These are phyloP conservation scores for Escallonia rubra DNA, from an alignment of 129 eudicot species.

Conservation along the genomic window DNA sequence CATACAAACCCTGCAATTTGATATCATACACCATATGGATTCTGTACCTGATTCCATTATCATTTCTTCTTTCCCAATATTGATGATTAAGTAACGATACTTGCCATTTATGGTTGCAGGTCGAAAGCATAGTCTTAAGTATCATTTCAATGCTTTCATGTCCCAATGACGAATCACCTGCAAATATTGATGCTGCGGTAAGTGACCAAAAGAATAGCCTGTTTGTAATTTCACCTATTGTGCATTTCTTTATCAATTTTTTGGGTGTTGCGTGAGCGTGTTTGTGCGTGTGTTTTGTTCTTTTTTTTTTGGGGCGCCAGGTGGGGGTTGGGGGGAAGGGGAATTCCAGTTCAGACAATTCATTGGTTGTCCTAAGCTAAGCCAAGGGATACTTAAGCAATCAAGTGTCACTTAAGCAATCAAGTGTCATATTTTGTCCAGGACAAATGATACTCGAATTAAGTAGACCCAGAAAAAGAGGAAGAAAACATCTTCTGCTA, in stretches of 20 bases:
- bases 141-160: slow-evolving; percentile 65
- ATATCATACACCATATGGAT: not conserved
- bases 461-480: no score
- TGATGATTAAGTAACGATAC: not conserved
- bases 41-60: not conserved
- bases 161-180: slow-evolving; percentile 66
- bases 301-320: no score
- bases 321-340: no score
- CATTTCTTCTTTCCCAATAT: not conserved
- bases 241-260: not conserved
- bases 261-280: not conserved
- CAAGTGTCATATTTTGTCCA: no score
- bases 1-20: not conserved
- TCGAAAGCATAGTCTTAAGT: slow-evolving; percentile 57
- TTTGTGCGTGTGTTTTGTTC: not conserved
- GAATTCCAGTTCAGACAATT: not conserved
- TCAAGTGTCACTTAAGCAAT: not conserved
- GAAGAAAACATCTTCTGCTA: no score
- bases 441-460: no score
- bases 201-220: not conserved
- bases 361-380: not conserved
- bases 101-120: slow-evolving; percentile 19
- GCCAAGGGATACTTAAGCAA: not conserved
- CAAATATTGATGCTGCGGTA: slow-evolving; percentile 73
- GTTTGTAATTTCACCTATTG: no score